These are phyloP conservation scores for Rhizopogon roseolus DNA, from an alignment of 768 basidiomycete genomes.

Conservation along the genomic window DNA sequence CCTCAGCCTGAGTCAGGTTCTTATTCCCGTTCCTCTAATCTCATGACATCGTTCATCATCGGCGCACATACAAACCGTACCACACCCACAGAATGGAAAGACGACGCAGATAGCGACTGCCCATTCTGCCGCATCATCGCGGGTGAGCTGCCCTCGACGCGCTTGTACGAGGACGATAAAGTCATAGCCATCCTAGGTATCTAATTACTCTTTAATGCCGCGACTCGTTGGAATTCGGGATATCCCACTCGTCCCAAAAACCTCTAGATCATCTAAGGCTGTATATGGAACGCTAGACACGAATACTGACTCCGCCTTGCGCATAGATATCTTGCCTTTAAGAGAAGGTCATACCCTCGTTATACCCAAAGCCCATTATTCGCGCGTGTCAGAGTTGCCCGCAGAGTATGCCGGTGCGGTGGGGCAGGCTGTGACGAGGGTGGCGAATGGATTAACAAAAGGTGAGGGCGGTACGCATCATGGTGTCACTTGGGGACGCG, in stretches of 20 bases:
- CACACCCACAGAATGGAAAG: conserved; percentile 43
- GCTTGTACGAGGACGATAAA: conserved; percentile 57
- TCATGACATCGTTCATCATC: conserved; percentile 75
- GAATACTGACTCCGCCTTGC: neutral
- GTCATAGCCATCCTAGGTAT: conserved; percentile 63
- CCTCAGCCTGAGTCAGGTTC: too few species aligned
- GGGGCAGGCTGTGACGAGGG: conserved; percentile 55
- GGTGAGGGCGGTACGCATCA: conserved; percentile 33
- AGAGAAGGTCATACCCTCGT: conserved; percentile 65
- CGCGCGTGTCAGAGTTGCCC: conserved; percentile 62
- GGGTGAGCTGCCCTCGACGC: conserved; percentile 40
- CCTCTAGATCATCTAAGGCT: too few species aligned
- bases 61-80: conserved; percentile 49
- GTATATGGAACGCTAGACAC: too few species aligned
- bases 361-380: conserved; percentile 61
- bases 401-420: conserved; percentile 52
- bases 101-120: conserved; percentile 38
- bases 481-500: neutral
- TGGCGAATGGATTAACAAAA: conserved; percentile 58
- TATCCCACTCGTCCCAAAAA: too few species aligned
- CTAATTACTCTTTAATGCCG: conserved; percentile 33
- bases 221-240: too few species aligned
- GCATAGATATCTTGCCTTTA: conserved; percentile 62
- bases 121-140: conserved; percentile 64
- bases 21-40: neutral